Conservation (phyloP, 805 yeast species). For the Myxozyma geophila region DNA sequence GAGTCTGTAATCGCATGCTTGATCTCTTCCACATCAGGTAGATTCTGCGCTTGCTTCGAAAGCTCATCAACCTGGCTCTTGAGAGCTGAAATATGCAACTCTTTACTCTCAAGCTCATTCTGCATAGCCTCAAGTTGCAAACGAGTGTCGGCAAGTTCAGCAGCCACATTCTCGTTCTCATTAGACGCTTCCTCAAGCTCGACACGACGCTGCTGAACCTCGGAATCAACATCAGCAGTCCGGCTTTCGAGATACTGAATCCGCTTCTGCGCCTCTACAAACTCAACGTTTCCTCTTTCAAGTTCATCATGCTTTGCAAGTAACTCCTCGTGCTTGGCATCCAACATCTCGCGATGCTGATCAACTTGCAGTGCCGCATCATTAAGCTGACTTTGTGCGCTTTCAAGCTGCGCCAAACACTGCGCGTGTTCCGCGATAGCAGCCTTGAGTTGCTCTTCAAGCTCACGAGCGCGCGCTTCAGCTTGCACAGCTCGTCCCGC, state of each 20-base stretch:
- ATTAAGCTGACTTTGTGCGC: slow-evolving; percentile 1
- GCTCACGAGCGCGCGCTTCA: slow-evolving; percentile 2
- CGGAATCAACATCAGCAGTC: slow-evolving; percentile 34
- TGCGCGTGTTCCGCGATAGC: not conserved
- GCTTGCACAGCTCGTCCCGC: not conserved
- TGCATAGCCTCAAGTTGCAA: slow-evolving; percentile 25
- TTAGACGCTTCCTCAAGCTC: slow-evolving; percentile 30
- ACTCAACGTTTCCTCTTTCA: not conserved
- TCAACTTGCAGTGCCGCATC: slow-evolving; percentile 9
- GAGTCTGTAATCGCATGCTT: slow-evolving; percentile 23
- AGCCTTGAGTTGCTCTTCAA: slow-evolving; percentile 1
- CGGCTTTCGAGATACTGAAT: slow-evolving; percentile 15
- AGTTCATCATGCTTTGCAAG: slow-evolving; percentile 18
- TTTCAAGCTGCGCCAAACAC: slow-evolving; percentile 8
- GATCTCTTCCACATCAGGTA: slow-evolving; percentile 19
- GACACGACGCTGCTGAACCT: slow-evolving; percentile 37
- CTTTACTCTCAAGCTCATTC: slow-evolving; percentile 21
- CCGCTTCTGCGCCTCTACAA: slow-evolving; percentile 1
- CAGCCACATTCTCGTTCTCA: slow-evolving; percentile 16
- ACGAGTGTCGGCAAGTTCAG: not conserved
- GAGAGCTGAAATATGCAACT: not conserved
- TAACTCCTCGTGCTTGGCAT: slow-evolving; percentile 32
- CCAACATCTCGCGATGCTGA: slow-evolving; percentile 5
- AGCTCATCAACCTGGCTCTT: not conserved
- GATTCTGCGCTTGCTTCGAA: not conserved